Conservation (phyloP, 108 stramenopile genomes). For the Discostella pseudostelligera region DNA sequence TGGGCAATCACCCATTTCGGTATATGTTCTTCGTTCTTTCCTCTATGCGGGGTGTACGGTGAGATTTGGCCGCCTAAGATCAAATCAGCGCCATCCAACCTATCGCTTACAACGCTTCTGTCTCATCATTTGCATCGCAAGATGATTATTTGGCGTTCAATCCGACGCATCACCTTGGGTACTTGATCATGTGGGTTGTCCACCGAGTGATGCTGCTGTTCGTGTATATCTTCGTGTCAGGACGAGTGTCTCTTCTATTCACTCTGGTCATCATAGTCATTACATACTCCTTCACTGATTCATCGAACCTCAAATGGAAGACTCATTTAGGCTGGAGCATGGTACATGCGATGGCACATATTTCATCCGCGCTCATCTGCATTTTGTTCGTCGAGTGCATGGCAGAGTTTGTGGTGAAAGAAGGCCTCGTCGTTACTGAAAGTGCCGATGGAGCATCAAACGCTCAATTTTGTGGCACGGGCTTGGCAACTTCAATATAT, state of each 20-base stretch:
- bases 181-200: conserved; percentile 29
- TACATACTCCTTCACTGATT: conserved; percentile 38
- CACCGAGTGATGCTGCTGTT: conserved; percentile 36
- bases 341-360: conserved; percentile 40
- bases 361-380: conserved; percentile 41
- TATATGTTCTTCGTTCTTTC: conserved; percentile 56
- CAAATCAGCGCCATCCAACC: neutral
- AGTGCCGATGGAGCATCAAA: conserved; percentile 9
- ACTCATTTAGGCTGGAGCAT: conserved; percentile 38
- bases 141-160: conserved; percentile 46
- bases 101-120: neutral
- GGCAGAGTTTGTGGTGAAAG: conserved; percentile 50
- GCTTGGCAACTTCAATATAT: conserved; percentile 50
- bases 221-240: conserved; percentile 37
- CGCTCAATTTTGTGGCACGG: conserved; percentile 30
- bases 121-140: neutral
- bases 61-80: conserved; percentile 2
- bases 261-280: conserved; percentile 18
- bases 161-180: conserved; percentile 27
- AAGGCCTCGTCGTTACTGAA: conserved; percentile 39
- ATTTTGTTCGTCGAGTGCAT: conserved; percentile 54
- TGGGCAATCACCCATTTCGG: conserved; percentile 53
- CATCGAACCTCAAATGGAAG: conserved; percentile 28
- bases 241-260: conserved; percentile 45
- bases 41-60: conserved; percentile 61